A percentile compares a stretch with the other conserved stretches of the same genome.
Evolutionary conservation across 1,139 yeast species (phyloP).

Genomic region (Cylindricascospora bacillispora): DNA sequence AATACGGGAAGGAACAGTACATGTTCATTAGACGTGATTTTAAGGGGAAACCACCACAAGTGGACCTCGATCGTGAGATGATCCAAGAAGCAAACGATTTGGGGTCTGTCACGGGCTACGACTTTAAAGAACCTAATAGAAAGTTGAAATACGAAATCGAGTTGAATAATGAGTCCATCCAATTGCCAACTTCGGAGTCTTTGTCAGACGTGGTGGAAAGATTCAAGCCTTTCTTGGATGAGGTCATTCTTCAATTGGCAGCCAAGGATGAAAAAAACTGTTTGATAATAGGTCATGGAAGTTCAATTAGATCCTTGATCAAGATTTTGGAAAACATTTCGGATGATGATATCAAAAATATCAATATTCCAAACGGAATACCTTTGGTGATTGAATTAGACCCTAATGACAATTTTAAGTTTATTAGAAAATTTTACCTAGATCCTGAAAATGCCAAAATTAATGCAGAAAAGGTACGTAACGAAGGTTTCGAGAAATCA

Average conservation of each 20-base stretch:
- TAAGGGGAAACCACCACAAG: constrained; percentile 55
- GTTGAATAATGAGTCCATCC: constrained; percentile 27
- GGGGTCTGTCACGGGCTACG: constrained; percentile 24
- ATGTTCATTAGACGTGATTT: constrained; percentile 57
- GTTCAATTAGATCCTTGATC: constrained; percentile 56
- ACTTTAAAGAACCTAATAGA: constrained; percentile 27
- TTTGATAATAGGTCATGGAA: constrained; percentile 63
- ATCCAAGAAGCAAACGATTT: constrained; percentile 21
- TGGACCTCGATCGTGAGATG: constrained; percentile 25
- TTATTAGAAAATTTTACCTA: constrained; percentile 39
- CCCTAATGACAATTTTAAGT: constrained; percentile 31
- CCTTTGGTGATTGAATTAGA: constrained; percentile 49
- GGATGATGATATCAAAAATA: constrained; percentile 49
- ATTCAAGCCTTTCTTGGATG: constrained; percentile 41
- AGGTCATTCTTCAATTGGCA: constrained; percentile 31
- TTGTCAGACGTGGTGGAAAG: constrained; percentile 52
- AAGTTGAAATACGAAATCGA: constrained; percentile 25
- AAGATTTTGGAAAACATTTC: constrained; percentile 44
- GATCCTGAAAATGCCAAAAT: constrained; percentile 58
- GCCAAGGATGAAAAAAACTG: constrained; percentile 35
- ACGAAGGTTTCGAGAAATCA: constrained; percentile 36
- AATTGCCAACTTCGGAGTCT: constrained; percentile 57
- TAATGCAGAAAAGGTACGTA: constrained; percentile 53
- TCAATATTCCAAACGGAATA: constrained; percentile 69
- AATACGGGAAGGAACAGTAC: constrained; percentile 47